Evolutionary conservation across 345 rosid species (phyloP).

Genomic region (Eucalyptus sideroxylon): DNA sequence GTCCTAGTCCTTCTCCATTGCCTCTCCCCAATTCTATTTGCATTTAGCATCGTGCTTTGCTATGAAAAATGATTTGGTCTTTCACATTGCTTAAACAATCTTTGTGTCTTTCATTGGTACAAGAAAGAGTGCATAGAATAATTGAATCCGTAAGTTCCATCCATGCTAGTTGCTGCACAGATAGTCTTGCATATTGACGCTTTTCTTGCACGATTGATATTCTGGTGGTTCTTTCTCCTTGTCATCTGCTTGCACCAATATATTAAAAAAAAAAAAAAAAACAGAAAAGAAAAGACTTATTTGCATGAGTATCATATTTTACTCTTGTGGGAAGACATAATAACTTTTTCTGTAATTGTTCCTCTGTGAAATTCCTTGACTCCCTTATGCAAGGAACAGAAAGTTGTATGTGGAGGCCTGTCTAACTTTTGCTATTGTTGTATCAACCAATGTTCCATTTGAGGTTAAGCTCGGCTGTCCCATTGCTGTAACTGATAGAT

Average conservation of each 20-base stretch:
- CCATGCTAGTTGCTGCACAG: background rate
- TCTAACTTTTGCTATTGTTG: background rate
- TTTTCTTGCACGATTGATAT: background rate
- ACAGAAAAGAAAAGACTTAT: background rate
- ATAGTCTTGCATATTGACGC: background rate
- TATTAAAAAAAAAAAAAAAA: background rate
- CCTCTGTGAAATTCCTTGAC: background rate
- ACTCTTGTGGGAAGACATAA: background rate
- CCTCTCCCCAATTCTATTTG: background rate
- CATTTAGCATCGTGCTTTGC: background rate
- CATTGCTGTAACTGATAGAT: background rate
- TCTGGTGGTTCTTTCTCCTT: background rate
- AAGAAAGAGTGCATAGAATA: background rate
- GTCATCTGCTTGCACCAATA: background rate
- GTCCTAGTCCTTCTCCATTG: background rate
- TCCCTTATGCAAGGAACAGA: background rate
- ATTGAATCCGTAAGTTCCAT: background rate
- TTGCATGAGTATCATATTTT: background rate
- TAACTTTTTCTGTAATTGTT: background rate
- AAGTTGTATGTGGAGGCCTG: background rate
- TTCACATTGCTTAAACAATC: background rate
- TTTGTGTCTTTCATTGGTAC: background rate
- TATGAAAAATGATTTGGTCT: background rate
- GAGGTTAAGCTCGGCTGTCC: background rate
- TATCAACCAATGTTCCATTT: background rate